These are phyloP conservation scores for Penicillium subrubescens DNA, from an alignment of 495 filamentous ascomycete species.

Conservation along the genomic window DNA sequence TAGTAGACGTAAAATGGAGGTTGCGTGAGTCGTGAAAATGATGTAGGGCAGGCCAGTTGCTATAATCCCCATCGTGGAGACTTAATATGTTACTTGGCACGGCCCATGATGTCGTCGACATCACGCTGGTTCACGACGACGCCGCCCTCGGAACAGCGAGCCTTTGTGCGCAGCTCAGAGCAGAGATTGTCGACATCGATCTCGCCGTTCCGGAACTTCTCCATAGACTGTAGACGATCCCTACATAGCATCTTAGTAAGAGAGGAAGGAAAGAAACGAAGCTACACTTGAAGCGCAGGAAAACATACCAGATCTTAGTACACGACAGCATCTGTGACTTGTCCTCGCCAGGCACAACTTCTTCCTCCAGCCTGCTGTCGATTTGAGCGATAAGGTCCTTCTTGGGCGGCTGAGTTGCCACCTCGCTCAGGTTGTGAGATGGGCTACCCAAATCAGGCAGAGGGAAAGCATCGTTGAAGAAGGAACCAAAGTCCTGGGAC, in stretches of 20 bases:
- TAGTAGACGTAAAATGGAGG: constrained; percentile 13
- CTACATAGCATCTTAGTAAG: constrained; percentile 47
- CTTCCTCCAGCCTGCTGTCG: constrained; percentile 66
- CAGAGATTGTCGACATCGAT: constrained; percentile 93
- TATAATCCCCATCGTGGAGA: constrained; percentile 5
- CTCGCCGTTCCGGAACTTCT: constrained; percentile 82
- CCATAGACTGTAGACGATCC: constrained; percentile 88
- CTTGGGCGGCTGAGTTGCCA: constrained; percentile 55
- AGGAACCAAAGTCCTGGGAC: constrained; percentile 69
- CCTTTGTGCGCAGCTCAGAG: constrained; percentile 91
- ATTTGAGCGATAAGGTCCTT: constrained; percentile 73
- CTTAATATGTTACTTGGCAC: constrained; percentile 33
- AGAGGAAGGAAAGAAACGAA: background rate
- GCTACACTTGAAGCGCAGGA: background rate
- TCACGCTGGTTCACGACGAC: constrained; percentile 90
- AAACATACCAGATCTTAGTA: constrained; percentile 86
- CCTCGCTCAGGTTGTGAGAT: constrained; percentile 63
- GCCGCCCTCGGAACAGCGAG: constrained; percentile 89
- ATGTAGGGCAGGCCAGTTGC: background rate
- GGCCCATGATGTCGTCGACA: constrained; percentile 77
- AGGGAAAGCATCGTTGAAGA: constrained; percentile 89
- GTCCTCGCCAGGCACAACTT: constrained; percentile 67
- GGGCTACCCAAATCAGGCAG: constrained; percentile 73
- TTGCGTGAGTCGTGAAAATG: constrained; percentile 30
- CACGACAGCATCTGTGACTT: constrained; percentile 72